phyloP scores from a whole-genome alignment of 2,329 filamentous ascomycete species.

The Paraphaeosphaeria sporulosa region DNA sequence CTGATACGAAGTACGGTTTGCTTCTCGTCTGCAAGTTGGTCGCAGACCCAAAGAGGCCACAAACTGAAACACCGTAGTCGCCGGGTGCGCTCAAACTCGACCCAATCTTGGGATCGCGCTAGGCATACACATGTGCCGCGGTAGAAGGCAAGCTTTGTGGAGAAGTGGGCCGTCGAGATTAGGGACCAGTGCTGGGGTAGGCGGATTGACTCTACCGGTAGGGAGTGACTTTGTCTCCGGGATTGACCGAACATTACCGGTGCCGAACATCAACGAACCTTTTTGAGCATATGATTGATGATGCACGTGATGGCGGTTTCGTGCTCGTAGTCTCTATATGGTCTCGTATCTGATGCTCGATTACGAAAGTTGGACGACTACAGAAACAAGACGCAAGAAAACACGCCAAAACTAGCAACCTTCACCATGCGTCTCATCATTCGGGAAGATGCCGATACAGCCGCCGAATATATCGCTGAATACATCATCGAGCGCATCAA shows the following conservation, averaged over 20 bases:
- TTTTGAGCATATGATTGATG: neutral
- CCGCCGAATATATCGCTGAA: constrained; percentile 79
- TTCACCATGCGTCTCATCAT: constrained; percentile 76
- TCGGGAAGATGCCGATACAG: constrained; percentile 72
- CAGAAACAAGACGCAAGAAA: neutral
- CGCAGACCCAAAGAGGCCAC: too few species aligned
- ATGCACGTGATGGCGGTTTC: neutral
- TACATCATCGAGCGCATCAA: constrained; percentile 84
- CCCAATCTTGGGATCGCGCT: too few species aligned
- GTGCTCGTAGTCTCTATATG: neutral
- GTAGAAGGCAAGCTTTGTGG: neutral
- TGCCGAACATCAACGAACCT: constrained; percentile 4
- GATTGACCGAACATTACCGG: constrained; percentile 6
- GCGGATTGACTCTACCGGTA: neutral
- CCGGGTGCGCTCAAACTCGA: too few species aligned
- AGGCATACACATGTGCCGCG: neutral
- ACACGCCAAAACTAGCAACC: constrained; percentile 27
- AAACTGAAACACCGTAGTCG: too few species aligned
- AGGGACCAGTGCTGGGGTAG: neutral
- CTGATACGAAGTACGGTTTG: too few species aligned
- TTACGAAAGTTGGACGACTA: neutral
- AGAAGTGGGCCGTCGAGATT: neutral
- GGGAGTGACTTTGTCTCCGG: neutral
- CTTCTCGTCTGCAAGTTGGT: too few species aligned
- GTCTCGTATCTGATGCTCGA: neutral